Base-by-base conservation (phyloP, 352 stramenopile species). In the Blastocystis sp. region DNA sequence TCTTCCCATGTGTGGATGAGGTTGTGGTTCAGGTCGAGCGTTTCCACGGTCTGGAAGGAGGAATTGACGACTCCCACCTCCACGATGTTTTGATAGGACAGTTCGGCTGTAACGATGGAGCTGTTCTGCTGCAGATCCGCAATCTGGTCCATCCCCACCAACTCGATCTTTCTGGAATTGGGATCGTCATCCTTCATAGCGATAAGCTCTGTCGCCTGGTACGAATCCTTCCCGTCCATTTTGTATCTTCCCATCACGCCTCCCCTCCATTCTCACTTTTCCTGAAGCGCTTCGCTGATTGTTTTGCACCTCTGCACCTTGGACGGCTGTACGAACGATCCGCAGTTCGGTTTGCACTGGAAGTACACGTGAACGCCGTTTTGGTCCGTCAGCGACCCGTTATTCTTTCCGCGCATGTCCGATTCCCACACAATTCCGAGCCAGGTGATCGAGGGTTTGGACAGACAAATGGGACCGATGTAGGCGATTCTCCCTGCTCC, bases 381-480 rank as follows among this genome's bases (percentile, higher is more conserved):
- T 23, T 23, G 7, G 45, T 81, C 71, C 14, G 53, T 45, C 5
- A 81, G 60, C 19, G 71, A 81, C 0, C 71, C 71, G 23, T 81
- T 65, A 64, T 81, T 81, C 45, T 81, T 81, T 21, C 71, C 71
- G 43, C 71, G 43, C 34, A 19, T 59, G 14, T 64, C 21, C 17
- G 41, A 21, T 45, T 81, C 71, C 71, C 71, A 81, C 5, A 56
- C 43, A 23, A 81, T 59, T 14, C 71, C 71, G 43, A 81, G 48
- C 71, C 71, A 81, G n/a, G 7, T 1, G 2, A 81, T 65, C 0
- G 71, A 64, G 23, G 71, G 71, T 65, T 81, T 81, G 41, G 71
- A 81, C 28, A 81, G 21, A 81, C 71, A 81, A 59, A 81, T 81
- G 4, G 71, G 71, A 62, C 71, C 71, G 4, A 81, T 38, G 52